A percentile compares a stretch with the other conserved stretches of the same genome.
Evolutionary conservation across 345 rosid species (phyloP).

Genomic region (Dipteronia sinensis): DNA sequence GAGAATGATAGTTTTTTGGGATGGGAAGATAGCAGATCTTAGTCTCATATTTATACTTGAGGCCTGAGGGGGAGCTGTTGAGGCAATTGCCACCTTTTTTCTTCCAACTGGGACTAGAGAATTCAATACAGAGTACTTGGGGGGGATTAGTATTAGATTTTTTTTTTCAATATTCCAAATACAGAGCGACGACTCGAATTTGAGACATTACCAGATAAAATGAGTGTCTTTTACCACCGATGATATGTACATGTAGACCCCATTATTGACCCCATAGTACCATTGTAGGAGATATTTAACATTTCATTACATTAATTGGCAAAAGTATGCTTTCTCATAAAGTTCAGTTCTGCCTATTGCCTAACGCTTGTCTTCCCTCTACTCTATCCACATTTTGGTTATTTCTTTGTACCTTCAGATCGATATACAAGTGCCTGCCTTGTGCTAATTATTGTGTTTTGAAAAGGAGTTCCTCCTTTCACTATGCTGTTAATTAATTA

Average conservation of each 20-base stretch:
- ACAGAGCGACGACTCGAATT: too few relatives aligned
- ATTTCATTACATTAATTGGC: conserved; percentile 3
- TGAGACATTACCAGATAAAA: too few relatives aligned
- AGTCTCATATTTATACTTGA: conserved; percentile 37
- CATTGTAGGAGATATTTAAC: not conserved
- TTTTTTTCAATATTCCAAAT: too few relatives aligned
- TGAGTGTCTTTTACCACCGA: not conserved
- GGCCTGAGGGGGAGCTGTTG: conserved; percentile 16
- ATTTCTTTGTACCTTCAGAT: not conserved
- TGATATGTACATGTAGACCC: conserved; percentile 24
- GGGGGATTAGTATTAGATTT: conserved; percentile 19
- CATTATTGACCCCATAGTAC: conserved; percentile 7
- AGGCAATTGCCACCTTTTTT: conserved; percentile 13
- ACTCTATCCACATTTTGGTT: not conserved
- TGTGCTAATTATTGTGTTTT: not conserved
- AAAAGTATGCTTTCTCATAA: not conserved
- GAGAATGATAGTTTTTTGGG: conserved; percentile 10
- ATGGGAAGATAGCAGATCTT: conserved; percentile 21
- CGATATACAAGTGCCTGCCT: not conserved
- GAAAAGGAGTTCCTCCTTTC: not conserved
- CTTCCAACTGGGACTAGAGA: not conserved
- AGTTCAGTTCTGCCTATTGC: not conserved
- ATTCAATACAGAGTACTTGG: conserved; percentile 5
- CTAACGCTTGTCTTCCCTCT: not conserved
- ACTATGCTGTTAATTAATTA: not conserved